These are phyloP conservation scores for Xylariaceae sp. DNA, from an alignment of 2,329 filamentous ascomycete genomes.

Conservation along the genomic window DNA sequence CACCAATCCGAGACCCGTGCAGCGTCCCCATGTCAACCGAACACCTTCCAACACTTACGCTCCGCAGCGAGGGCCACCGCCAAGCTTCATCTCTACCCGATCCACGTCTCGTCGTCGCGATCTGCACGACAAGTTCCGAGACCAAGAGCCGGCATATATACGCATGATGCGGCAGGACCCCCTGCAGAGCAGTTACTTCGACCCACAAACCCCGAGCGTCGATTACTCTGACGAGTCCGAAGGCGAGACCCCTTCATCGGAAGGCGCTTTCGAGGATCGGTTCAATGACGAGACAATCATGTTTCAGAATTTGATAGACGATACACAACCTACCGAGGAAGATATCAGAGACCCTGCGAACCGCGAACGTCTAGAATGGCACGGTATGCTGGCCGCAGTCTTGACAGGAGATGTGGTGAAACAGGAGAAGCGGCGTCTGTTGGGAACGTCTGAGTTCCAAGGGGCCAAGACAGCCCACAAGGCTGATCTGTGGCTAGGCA, in stretches of 20 bases:
- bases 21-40: slow-evolving; percentile 62
- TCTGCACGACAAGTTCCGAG: slow-evolving; percentile 49
- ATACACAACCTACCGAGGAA: slow-evolving; percentile 84
- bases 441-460: slow-evolving; percentile 63
- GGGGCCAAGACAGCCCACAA: slow-evolving; percentile 62
- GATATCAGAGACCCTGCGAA: slow-evolving; percentile 85
- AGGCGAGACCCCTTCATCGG: slow-evolving; percentile 82
- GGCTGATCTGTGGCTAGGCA: slow-evolving; percentile 79
- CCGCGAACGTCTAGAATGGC: slow-evolving; percentile 90
- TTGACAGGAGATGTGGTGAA: slow-evolving; percentile 94
- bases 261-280: slow-evolving; percentile 75
- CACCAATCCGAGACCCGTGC: slow-evolving; percentile 48
- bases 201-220: slow-evolving; percentile 63
- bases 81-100: slow-evolving; percentile 35
- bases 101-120: slow-evolving; percentile 44
- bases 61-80: slow-evolving; percentile 51
- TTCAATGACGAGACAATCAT: slow-evolving; percentile 91
- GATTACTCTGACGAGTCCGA: slow-evolving; percentile 74
- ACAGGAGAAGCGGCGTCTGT: slow-evolving; percentile 94
- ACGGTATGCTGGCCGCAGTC: slow-evolving; percentile 94
- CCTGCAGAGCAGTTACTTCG: slow-evolving; percentile 61
- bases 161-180: slow-evolving; percentile 78
- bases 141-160: slow-evolving; percentile 91
- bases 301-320: slow-evolving; percentile 64
- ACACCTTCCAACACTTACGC: slow-evolving; percentile 79